phyloP scores from a whole-genome alignment of 352 stramenopile species.

The Elongisporangium senticosum region DNA sequence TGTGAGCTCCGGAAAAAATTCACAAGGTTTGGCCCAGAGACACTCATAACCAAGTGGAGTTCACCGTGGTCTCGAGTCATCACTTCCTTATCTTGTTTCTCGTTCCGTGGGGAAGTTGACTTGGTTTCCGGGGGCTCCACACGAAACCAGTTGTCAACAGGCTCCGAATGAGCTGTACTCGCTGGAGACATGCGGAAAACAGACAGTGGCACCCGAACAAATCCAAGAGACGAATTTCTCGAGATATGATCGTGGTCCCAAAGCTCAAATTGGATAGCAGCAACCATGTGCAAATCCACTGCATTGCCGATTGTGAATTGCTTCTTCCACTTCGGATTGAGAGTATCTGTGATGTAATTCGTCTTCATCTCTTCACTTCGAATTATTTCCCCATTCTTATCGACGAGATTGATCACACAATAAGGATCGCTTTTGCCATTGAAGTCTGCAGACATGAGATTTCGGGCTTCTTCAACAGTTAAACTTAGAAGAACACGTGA shows the following conservation, averaged over 20 bases:
- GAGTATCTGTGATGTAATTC: constrained; percentile 34
- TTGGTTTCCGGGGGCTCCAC: constrained; percentile 35
- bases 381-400: constrained; percentile 49
- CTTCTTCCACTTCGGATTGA: constrained; percentile 54
- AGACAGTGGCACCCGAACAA: constrained; percentile 48
- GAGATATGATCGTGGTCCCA: constrained; percentile 54
- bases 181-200: constrained; percentile 62
- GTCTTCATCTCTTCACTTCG: constrained; percentile 56
- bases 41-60: constrained; percentile 58
- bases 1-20: constrained; percentile 54
- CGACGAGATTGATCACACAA: constrained; percentile 54
- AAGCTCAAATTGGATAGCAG: constrained; percentile 57
- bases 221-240: constrained; percentile 46
- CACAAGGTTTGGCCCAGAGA: constrained; percentile 56
- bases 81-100: constrained; percentile 29
- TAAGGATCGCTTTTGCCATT: constrained; percentile 72
- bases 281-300: constrained; percentile 45
- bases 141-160: constrained; percentile 63
- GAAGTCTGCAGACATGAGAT: constrained; percentile 45
- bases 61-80: constrained; percentile 47
- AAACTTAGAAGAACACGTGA: constrained; percentile 44
- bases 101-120: constrained; percentile 20
- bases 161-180: constrained; percentile 46
- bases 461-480: constrained; percentile 42
- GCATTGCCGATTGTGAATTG: constrained; percentile 39